Evolutionary conservation across 768 basidiomycete species (phyloP), one percentile per base, ranked within the genome.

Genomic region (Tricholoma flavovirens): DNA sequence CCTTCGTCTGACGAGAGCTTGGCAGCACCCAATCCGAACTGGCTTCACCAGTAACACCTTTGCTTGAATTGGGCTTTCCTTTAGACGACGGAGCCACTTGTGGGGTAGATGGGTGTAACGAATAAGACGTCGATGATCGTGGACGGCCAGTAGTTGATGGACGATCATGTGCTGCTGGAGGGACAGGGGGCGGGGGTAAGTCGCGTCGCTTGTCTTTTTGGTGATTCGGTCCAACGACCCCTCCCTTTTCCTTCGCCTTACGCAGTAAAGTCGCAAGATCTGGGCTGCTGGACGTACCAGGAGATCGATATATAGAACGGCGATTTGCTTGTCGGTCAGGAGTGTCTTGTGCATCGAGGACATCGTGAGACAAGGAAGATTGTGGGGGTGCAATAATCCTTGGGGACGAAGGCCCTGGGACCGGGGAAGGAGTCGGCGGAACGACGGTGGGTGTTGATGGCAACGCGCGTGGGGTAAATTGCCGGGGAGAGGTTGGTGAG

Each of bases 221-320:
- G 64, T 67, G 58, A 56, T 61, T 67, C 33, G 59, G 51, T 12
- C 69, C 66, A 21, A 79, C 64, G 38, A 75, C 71, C 0, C 75
- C 79, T 17, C 83, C 83, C 50, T 80, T 75, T 64, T 87, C 88
- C 71, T 86, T 91, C 14, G 90, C 87, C 71, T 93, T 94, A 59
- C 87, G 80, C 53, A 94, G 69, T 53, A 97, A 77, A 9, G 91
- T 93, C 4, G 91, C 91, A 19, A 97, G 77, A 71, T 98, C 94
- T 24, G 94, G 95, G 66, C 88, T 93, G 63, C 89, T 91, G 32
- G 93, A 88, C 7, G 92, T 95, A 42, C 93, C 94, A 10, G 89
- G 80, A 17, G 90, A 87, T 56, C 94, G 80, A 68, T 93, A 94
- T 75, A 97, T 83, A 59, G 88, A 90, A 50, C 91, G 82, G 45